A percentile compares a stretch with the other conserved stretches of the same genome.
Conservation (phyloP, 495 filamentous ascomycete species). For the Talaromyces liani region DNA sequence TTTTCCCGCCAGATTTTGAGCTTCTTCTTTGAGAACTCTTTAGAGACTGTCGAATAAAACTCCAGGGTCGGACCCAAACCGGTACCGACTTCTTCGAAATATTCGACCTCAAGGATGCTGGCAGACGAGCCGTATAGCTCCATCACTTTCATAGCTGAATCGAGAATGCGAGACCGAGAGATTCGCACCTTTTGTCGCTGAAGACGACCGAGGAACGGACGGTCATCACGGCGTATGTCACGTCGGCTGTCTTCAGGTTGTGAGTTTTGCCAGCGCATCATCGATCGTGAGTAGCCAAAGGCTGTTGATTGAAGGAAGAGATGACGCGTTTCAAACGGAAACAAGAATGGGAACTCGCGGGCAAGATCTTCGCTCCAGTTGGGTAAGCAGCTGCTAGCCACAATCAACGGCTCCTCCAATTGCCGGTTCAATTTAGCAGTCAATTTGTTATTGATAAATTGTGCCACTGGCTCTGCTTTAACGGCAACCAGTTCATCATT, state of each 20-base stretch:
- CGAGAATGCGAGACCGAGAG: slow-evolving; percentile 82
- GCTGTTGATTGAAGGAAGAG: slow-evolving; percentile 96
- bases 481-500: slow-evolving; percentile 63
- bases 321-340: slow-evolving; percentile 97
- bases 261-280: slow-evolving; percentile 94
- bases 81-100: slow-evolving; percentile 98
- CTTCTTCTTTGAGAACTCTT: slow-evolving; percentile 95
- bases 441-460: slow-evolving; percentile 98
- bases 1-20: slow-evolving; percentile 93
- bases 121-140: slow-evolving; percentile 94
- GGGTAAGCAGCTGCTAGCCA: slow-evolving; percentile 93
- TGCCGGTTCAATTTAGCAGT: slow-evolving; percentile 98
- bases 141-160: slow-evolving; percentile 99
- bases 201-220: slow-evolving; percentile 84
- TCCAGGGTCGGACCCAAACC: slow-evolving; percentile 94
- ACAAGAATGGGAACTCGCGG: slow-evolving; percentile 93
- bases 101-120: slow-evolving; percentile 94
- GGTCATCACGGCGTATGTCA: slow-evolving; percentile 78
- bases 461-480: slow-evolving; percentile 78
- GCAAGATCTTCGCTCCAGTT: slow-evolving; percentile 98
- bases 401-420: slow-evolving; percentile 95
- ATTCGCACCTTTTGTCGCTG: slow-evolving; percentile 98
- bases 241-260: slow-evolving; percentile 73
- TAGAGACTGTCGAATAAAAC: slow-evolving; percentile 97
- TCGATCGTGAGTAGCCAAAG: slow-evolving; percentile 95